Evolutionary conservation across 1,139 yeast species (phyloP).

Genomic region (Suhomyces bokatorum): DNA sequence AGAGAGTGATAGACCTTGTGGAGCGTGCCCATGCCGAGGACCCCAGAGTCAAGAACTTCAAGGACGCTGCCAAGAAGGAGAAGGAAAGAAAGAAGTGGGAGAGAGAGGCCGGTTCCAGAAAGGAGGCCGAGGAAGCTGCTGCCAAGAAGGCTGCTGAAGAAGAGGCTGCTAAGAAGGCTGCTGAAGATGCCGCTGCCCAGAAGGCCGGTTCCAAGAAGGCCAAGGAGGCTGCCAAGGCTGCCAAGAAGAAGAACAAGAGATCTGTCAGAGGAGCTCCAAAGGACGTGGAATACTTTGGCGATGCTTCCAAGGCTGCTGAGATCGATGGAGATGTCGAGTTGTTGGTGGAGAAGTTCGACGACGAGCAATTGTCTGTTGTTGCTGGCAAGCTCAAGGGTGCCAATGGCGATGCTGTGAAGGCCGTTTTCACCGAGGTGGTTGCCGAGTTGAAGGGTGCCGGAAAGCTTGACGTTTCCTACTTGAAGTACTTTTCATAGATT

Average conservation of each 20-base stretch:
- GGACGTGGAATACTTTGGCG: slow-evolving; percentile 85
- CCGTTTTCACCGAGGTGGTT: slow-evolving; percentile 50
- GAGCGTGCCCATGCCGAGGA: slow-evolving; percentile 88
- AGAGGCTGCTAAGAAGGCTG: slow-evolving; percentile 67
- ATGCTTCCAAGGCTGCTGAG: slow-evolving; percentile 60
- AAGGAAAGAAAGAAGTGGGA: slow-evolving; percentile 97
- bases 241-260: slow-evolving; percentile 98
- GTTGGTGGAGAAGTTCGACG: slow-evolving; percentile 78
- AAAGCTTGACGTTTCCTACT: slow-evolving; percentile 31
- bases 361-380: slow-evolving; percentile 66
- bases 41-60: slow-evolving; percentile 92
- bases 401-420: slow-evolving; percentile 53
- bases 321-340: slow-evolving; percentile 80
- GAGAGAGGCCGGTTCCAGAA: slow-evolving; percentile 94
- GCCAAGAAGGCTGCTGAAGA: slow-evolving; percentile 86
- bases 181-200: slow-evolving; percentile 68
- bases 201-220: slow-evolving; percentile 81
- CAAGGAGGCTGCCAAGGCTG: slow-evolving; percentile 95
- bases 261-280: slow-evolving; percentile 78
- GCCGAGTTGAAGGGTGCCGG: slow-evolving; percentile 40
- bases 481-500: slow-evolving; percentile 34
- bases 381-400: slow-evolving; percentile 61
- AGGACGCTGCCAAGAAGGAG: slow-evolving; percentile 92
- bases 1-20: slow-evolving; percentile 81
- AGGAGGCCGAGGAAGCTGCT: slow-evolving; percentile 87